A percentile compares a stretch with the other conserved stretches of the same genome.
phyloP scores from a whole-genome alignment of 1,284 basidiomycete species.

The Puccinia polysora region DNA sequence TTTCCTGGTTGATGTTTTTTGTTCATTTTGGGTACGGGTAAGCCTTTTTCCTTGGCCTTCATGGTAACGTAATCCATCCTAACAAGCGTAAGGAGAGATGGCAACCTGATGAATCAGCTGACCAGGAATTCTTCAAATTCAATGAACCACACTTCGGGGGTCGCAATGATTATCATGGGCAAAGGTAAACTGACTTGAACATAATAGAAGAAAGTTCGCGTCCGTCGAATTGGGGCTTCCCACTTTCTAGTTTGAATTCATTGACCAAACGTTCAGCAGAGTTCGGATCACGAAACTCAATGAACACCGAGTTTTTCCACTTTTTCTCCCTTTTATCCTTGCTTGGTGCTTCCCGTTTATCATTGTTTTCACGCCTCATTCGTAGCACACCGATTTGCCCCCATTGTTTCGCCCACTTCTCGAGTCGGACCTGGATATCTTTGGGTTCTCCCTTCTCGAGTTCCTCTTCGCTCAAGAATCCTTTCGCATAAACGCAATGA shows the following conservation, averaged over 20 bases:
- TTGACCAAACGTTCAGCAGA: slow-evolving; percentile 34
- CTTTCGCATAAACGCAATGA: slow-evolving; percentile 40
- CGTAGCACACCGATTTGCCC: slow-evolving; percentile 28
- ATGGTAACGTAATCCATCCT: slow-evolving; percentile 43
- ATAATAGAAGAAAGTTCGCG: slow-evolving; percentile 30
- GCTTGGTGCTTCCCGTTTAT: not conserved
- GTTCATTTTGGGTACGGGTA: slow-evolving; percentile 28
- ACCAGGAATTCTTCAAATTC: not conserved
- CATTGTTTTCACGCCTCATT: slow-evolving; percentile 37
- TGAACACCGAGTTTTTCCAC: slow-evolving; percentile 43
- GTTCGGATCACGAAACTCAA: slow-evolving; percentile 27
- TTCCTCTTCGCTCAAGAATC: slow-evolving; percentile 42
- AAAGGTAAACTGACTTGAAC: slow-evolving; percentile 35
- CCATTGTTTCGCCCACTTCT: slow-evolving; percentile 42
- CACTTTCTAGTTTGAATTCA: slow-evolving; percentile 27
- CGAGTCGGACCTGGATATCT: slow-evolving; percentile 37
- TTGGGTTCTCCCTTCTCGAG: slow-evolving; percentile 29
- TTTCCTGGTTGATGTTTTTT: slow-evolving; percentile 23
- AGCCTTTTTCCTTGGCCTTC: slow-evolving; percentile 42
- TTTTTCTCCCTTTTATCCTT: not conserved
- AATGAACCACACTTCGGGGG: no score
- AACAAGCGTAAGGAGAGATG: not conserved
- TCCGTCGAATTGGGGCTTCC: slow-evolving; percentile 33
- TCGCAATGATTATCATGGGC: no score
- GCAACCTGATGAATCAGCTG: not conserved